These are phyloP conservation scores for Xylariaceae sp. DNA, from an alignment of 2,329 filamentous ascomycete species.

Conservation along the genomic window DNA sequence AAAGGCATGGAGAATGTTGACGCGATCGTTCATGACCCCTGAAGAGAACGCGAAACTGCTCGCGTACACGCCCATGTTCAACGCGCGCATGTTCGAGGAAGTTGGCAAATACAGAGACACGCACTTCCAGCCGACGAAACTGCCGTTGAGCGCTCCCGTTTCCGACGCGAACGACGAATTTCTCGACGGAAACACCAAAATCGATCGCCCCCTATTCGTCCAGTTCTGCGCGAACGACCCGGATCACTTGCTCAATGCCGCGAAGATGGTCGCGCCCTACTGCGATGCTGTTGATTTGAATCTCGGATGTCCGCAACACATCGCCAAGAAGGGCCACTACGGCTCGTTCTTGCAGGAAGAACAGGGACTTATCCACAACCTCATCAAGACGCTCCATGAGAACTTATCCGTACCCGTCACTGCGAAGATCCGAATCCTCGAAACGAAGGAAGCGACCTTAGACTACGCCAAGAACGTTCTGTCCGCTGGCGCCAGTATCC, in stretches of 20 bases:
- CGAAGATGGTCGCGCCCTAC: constrained; percentile 71
- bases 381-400: constrained; percentile 78
- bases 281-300: constrained; percentile 97
- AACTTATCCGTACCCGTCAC: constrained; percentile 80
- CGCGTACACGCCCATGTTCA: constrained; percentile 93
- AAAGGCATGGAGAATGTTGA: constrained; percentile 93
- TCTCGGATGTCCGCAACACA: constrained; percentile 92
- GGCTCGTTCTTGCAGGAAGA: constrained; percentile 94
- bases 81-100: constrained; percentile 82
- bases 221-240: constrained; percentile 94
- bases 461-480: constrained; percentile 86
- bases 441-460: constrained; percentile 79
- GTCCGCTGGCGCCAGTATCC: constrained; percentile 80
- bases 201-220: constrained; percentile 87
- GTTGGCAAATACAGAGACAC: constrained; percentile 68
- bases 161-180: constrained; percentile 37
- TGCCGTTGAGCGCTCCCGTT: constrained; percentile 21
- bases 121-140: constrained; percentile 68
- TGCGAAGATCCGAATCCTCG: constrained; percentile 87
- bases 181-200: constrained; percentile 79
- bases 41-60: constrained; percentile 62
- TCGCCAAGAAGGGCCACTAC: constrained; percentile 84
- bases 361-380: constrained; percentile 71
- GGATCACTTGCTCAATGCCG: constrained; percentile 72
- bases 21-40: constrained; percentile 79